Percentiles rank a stretch among this genome's conserved stretches.
phyloP scores from a whole-genome alignment of 306 rosid genomes.

The Cucumis cinereus region DNA sequence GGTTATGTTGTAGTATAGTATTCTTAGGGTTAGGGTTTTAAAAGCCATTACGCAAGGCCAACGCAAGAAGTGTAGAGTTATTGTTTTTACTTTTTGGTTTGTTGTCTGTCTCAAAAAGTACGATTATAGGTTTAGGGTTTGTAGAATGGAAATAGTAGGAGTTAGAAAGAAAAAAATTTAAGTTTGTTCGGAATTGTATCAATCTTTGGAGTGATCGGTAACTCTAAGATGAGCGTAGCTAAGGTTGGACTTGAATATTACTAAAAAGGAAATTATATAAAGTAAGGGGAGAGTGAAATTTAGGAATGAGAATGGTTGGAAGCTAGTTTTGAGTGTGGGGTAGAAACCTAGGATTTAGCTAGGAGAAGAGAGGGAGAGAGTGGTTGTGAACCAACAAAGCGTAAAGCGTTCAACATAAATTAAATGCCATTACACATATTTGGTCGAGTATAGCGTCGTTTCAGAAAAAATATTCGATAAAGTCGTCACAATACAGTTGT shows the following conservation, averaged over 20 bases:
- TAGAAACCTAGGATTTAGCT: neutral
- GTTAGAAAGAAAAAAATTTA: no score
- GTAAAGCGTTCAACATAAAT: neutral
- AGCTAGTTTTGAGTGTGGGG: neutral
- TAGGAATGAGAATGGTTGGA: neutral
- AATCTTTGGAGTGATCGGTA: no score
- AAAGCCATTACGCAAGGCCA: neutral
- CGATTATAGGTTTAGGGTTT: neutral
- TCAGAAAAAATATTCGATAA: neutral
- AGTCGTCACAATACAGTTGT: neutral
- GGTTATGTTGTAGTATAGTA: no score
- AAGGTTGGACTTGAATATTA: no score
- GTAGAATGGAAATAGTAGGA: neutral
- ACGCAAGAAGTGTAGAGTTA: neutral
- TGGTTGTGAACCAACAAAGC: neutral
- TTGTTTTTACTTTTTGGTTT: neutral
- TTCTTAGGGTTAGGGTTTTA: conserved; percentile 6
- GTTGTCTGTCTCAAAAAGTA: neutral
- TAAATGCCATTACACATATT: neutral
- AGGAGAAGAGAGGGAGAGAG: neutral
- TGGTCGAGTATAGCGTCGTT: neutral
- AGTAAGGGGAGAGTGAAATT: neutral
- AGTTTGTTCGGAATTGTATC: no score
- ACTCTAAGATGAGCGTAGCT: no score
- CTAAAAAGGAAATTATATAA: neutral